Evolutionary conservation across 2,329 filamentous ascomycete species (phyloP), one percentile per base, ranked within the genome.

Genomic region (Coniochaeta hoffmannii): DNA sequence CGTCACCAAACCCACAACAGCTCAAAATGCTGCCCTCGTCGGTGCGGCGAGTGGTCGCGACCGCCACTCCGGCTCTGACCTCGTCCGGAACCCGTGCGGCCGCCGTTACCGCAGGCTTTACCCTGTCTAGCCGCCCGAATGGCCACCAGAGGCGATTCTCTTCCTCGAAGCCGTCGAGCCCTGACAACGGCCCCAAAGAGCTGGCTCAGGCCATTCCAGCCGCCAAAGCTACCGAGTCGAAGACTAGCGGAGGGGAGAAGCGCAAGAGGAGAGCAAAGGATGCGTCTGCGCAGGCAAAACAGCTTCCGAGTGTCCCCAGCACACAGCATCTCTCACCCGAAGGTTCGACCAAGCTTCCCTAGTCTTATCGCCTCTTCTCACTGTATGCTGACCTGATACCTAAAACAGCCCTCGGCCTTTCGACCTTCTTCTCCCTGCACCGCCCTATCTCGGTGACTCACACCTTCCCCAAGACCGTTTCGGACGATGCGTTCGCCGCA

Each of bases 361-460:
- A 3, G n/a, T 24, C 41, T 28, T 46, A 24, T 46, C 41, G 12
- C 12, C 14, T 8, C 4, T 11, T 15, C 3, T 4, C 6, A n/a
- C 22, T 28, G 2, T 28, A 28, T 5, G 10, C 41, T 46, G n/a
- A 46, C 49, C 32, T 32, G 49, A 22, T 14, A 31, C 12, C 28
- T 11, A 32, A 51, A 24, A 32, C 62, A 97, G 94, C 95, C 66
- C 81, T 97, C 58, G 87, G 88, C 60, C 78, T 96, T 49, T 94
- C 93, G 8, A 88, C 88, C 52, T 97, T 99, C 79, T 97, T 97
- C 77, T 95, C 92, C 60, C 87, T 96, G 62, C 90, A 99, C 73
- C 86, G 94, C 59, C 94, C 94, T 49, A 93, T 99, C 66, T 96
- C 90, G 55, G 84, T 97, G 61, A 91, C 87, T 52, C 86, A 87